Base-by-base conservation (phyloP, 2,329 filamentous ascomycete species). In the Apiospora malaysiana region DNA sequence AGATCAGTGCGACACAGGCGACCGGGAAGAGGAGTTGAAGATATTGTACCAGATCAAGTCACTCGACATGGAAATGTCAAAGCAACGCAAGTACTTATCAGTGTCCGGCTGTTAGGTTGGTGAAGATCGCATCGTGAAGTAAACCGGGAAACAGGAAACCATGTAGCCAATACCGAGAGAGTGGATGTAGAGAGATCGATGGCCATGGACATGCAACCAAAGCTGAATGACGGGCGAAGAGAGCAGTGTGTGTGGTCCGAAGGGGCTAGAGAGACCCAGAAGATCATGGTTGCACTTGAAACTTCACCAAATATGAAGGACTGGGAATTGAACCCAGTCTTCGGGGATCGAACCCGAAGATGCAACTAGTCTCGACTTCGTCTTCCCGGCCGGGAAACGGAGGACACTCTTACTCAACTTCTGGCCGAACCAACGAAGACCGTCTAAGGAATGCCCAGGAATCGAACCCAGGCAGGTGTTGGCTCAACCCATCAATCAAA, bases 1-100 rank as follows among this genome's bases (percentile, higher is more conserved):
- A 63, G 32, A 63, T 63, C 56, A 63, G 56, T 63, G 32, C 56
- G 56, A 63, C 56, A 32, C 56, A 63, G 56, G 49, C 49, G 27
- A 40, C 56, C 56, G 56, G 45, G 16, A 45, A 45, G 21, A 18
- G 45, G 45, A 7, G 16, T 21, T 40, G 56, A n/a, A 40, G 56
- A n/a, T 12, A 18, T 18, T n/a, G 32, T 63, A 63, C 56, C 56
- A 63, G 32, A 23, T 40, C 56, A 63, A 40, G 32, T 63, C 37
- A 32, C 56, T 40, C 40, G 56, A 63, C n/a, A 18, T 32, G 56
- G 32, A 14, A 32, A 18, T 18, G 40, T 63, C 56, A 63, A 63
- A 40, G 32, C 56, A 63, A 63, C 32, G 56, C 56, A 63, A 18
- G 32, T 40, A 63, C 56, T n/a, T n/a, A 23, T 32, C 37, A 14